Evolutionary conservation across 768 basidiomycete genomes (phyloP).

Genomic region (Kwoniella europaea): DNA sequence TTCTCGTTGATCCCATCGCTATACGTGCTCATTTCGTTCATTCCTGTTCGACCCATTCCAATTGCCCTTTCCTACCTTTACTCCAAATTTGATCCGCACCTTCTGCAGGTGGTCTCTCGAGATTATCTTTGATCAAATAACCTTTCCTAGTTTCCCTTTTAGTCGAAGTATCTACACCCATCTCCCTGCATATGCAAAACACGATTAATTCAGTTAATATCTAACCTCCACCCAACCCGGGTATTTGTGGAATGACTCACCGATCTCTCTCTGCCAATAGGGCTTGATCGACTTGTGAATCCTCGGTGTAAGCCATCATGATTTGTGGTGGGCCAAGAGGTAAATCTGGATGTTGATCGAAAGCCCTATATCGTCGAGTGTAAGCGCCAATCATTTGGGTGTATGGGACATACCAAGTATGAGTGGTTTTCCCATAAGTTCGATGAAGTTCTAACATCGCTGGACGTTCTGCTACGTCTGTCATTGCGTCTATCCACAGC

Average conservation of each 20-base stretch:
- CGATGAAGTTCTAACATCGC: constrained; percentile 62
- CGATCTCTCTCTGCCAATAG: constrained; percentile 58
- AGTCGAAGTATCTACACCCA: constrained; percentile 56
- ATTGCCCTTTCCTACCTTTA: constrained; percentile 57
- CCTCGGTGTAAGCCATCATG: constrained; percentile 62
- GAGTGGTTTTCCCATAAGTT: constrained; percentile 63
- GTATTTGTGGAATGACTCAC: constrained; percentile 20
- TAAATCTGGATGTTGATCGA: constrained; percentile 56
- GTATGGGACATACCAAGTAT: constrained; percentile 50
- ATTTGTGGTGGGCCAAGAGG: constrained; percentile 63
- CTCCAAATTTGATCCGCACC: constrained; percentile 60
- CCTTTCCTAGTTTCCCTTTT: constrained; percentile 58
- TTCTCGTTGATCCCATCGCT: no score
- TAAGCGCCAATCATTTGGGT: no score
- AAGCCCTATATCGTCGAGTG: background rate
- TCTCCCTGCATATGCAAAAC: constrained; percentile 29
- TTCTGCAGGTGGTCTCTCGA: constrained; percentile 40
- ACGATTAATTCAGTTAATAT: background rate
- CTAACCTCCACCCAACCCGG: background rate
- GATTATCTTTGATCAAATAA: constrained; percentile 61
- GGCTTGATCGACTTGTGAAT: constrained; percentile 57
- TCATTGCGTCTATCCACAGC: constrained; percentile 35
- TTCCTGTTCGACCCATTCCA: constrained; percentile 47
- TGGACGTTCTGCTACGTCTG: constrained; percentile 49
- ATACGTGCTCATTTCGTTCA: background rate